phyloP scores from a whole-genome alignment of 2,329 filamentous ascomycete species.

The Verticillium zaregamsianum region DNA sequence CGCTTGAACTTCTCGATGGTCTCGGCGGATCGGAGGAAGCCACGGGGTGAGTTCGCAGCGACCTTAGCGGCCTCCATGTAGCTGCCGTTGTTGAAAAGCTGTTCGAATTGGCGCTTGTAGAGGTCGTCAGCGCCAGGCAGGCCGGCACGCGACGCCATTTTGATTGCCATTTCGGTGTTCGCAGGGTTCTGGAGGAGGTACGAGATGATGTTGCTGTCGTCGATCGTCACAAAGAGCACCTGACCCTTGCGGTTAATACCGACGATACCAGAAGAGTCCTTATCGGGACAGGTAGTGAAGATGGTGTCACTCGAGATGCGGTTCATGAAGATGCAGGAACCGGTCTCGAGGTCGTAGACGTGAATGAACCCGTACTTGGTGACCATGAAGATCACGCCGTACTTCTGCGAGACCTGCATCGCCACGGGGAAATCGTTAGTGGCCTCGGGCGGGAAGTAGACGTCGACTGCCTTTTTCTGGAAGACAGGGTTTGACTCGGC shows the following conservation, averaged over 20 bases:
- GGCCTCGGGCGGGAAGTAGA: constrained; percentile 95
- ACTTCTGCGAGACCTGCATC: constrained; percentile 95
- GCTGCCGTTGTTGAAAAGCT: constrained; percentile 73
- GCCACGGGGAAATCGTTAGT: constrained; percentile 97
- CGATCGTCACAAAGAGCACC: constrained; percentile 88
- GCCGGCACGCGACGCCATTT: constrained; percentile 90
- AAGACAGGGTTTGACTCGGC: constrained; percentile 84
- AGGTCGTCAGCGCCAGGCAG: constrained; percentile 91
- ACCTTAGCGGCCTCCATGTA: constrained; percentile 91
- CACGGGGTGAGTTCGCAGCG: constrained; percentile 91
- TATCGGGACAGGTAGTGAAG: constrained; percentile 86
- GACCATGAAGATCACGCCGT: constrained; percentile 93
- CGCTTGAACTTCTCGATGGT: constrained; percentile 97
- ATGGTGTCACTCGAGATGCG: constrained; percentile 99
- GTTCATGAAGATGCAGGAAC: constrained; percentile 98
- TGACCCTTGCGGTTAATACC: constrained; percentile 98
- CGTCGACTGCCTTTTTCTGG: constrained; percentile 92
- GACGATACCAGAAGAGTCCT: constrained; percentile 80
- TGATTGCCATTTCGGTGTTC: constrained; percentile 89
- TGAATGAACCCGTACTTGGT: constrained; percentile 99
- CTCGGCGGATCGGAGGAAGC: constrained; percentile 88
- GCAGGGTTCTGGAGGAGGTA: constrained; percentile 96
- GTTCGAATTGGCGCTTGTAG: constrained; percentile 89
- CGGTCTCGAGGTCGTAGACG: constrained; percentile 94
- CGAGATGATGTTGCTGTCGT: constrained; percentile 85